Percentiles rank a stretch among this genome's conserved stretches.
Conservation (phyloP, 352 stramenopile genomes). For the Globisporangium apiculatum region DNA sequence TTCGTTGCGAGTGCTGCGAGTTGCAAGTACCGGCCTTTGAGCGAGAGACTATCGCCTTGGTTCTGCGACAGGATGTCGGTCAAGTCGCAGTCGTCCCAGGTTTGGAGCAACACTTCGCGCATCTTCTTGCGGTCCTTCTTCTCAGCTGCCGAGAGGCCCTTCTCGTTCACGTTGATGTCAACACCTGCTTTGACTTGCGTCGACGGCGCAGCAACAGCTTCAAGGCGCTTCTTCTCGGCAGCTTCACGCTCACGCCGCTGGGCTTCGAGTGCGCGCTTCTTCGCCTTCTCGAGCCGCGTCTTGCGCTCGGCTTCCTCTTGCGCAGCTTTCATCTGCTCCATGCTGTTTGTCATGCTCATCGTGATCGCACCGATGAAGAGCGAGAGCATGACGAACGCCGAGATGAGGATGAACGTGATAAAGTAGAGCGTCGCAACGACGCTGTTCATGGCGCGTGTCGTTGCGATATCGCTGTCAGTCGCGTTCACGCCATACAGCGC, state of each 20-base stretch:
- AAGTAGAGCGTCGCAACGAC: constrained; percentile 68
- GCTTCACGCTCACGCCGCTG: constrained; percentile 35
- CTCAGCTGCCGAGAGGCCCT: constrained; percentile 44
- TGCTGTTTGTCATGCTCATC: constrained; percentile 88
- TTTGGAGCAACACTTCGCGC: constrained; percentile 66
- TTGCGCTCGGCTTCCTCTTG: constrained; percentile 64
- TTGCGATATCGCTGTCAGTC: constrained; percentile 25
- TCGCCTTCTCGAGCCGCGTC: constrained; percentile 47
- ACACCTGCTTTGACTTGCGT: not conserved
- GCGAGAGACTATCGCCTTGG: constrained; percentile 31
- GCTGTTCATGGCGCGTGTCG: constrained; percentile 37
- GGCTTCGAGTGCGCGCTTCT: constrained; percentile 45
- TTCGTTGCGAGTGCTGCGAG: constrained; percentile 31
- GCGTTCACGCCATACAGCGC: constrained; percentile 44
- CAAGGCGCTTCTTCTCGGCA: constrained; percentile 23
- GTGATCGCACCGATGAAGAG: constrained; percentile 89
- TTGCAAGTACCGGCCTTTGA: constrained; percentile 49
- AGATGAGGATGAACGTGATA: constrained; percentile 85
- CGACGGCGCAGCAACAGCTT: constrained; percentile 1
- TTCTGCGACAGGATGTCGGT: constrained; percentile 52
- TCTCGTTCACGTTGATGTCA: constrained; percentile 7
- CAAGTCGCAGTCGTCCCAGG: constrained; percentile 67
- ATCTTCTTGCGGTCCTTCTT: constrained; percentile 64
- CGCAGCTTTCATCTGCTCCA: constrained; percentile 80
- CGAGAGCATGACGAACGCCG: constrained; percentile 85